Evolutionary conservation across 345 rosid species (phyloP).

Genomic region (Draba incana): DNA sequence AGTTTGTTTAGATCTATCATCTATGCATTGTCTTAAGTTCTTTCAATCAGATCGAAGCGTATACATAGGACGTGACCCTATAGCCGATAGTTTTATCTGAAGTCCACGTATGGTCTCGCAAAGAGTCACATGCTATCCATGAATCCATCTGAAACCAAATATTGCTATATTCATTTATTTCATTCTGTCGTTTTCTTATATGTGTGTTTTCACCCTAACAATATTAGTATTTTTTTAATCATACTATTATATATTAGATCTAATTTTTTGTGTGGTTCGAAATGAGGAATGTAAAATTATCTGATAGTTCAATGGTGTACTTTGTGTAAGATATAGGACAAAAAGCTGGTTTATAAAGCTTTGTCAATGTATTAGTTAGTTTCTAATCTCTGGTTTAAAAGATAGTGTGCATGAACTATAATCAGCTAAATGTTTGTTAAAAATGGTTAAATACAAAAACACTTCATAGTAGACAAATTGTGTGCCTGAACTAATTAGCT

Average conservation of each 20-base stretch:
- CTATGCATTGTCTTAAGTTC: neutral
- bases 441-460: neutral
- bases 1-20: neutral
- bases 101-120: neutral
- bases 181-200: neutral
- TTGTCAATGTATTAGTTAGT: too few species aligned
- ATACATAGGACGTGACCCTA: neutral
- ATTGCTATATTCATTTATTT: neutral
- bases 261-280: neutral
- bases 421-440: conserved; percentile 9
- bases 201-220: neutral
- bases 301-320: neutral
- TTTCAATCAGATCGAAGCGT: neutral
- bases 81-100: conserved; percentile 1
- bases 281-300: neutral
- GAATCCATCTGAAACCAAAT: neutral
- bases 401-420: neutral
- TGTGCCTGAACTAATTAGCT: conserved; percentile 6
- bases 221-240: conserved; percentile 6
- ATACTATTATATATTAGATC: neutral
- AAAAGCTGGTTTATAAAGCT: neutral
- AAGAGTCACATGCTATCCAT: conserved; percentile 3
- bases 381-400: too few species aligned
- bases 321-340: neutral
- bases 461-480: neutral